Evolutionary conservation across 2,329 filamentous ascomycete genomes (phyloP).

Genomic region (Fusarium austroafricanum): DNA sequence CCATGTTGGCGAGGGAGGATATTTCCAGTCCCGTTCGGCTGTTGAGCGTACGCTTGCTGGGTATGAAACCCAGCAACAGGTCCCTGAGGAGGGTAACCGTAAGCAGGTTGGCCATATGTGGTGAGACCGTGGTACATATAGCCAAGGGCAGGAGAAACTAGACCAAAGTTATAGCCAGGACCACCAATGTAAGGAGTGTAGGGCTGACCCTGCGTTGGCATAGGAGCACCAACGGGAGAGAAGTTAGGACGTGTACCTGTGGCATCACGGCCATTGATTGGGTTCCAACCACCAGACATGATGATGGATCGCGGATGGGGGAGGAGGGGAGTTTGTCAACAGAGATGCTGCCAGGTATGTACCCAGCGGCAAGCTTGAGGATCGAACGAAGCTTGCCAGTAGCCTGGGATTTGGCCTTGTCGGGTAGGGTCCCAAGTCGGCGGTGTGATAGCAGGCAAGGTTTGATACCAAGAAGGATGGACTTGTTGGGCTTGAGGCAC

Average conservation of each 20-base stretch:
- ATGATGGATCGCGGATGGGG: neutral
- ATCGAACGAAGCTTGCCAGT: conserved; percentile 53
- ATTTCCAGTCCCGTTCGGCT: conserved; percentile 54
- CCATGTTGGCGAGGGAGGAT: conserved; percentile 55
- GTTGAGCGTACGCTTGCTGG: conserved; percentile 47
- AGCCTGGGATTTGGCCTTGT: conserved; percentile 49
- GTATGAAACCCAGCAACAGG: conserved; percentile 43
- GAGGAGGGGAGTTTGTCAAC: conserved; percentile 19
- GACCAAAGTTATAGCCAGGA: conserved; percentile 50
- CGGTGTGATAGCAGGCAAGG: conserved; percentile 1
- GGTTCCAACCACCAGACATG: conserved; percentile 57
- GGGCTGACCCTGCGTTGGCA: conserved; percentile 52
- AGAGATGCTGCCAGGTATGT: conserved; percentile 52
- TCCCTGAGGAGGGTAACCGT: conserved; percentile 23
- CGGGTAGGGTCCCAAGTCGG: conserved; percentile 47
- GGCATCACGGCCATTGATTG: conserved; percentile 54
- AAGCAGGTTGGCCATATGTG: conserved; percentile 22
- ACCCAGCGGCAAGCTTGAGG: conserved; percentile 48
- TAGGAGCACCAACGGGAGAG: conserved; percentile 50
- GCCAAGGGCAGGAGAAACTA: conserved; percentile 38
- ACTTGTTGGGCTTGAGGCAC: conserved; percentile 11
- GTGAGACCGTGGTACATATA: conserved; percentile 43
- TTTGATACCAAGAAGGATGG: conserved; percentile 18
- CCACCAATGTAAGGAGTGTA: conserved; percentile 54
- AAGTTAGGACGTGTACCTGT: conserved; percentile 48